Conservation (phyloP, 2,329 filamentous ascomycete genomes). For the Aspergillus sp. region DNA sequence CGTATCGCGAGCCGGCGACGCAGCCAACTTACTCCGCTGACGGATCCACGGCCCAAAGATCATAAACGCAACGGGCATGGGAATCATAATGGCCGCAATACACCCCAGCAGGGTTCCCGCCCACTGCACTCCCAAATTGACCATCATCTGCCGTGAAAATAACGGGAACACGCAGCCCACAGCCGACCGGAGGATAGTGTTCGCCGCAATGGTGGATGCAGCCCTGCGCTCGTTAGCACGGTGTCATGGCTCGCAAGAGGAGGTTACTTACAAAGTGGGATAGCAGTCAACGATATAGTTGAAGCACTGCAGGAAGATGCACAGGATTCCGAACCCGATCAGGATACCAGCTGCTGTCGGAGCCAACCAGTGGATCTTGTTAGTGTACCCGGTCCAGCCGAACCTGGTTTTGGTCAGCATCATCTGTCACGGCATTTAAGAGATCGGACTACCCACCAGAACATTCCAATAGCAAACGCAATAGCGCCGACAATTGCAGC, state of each 20-base stretch:
- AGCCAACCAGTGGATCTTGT: conserved; percentile 37
- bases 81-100: conserved; percentile 38
- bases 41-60: conserved; percentile 35
- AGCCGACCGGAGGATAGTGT: conserved; percentile 42
- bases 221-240: conserved; percentile 27
- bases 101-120: conserved; percentile 42
- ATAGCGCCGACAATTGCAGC: conserved; percentile 36
- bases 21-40: conserved; percentile 30
- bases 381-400: conserved; percentile 38
- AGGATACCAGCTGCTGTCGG: conserved; percentile 33
- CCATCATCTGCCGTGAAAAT: conserved; percentile 43
- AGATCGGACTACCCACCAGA: conserved; percentile 30
- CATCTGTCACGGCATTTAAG: too few species aligned
- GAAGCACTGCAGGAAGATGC: conserved; percentile 38
- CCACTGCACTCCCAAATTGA: conserved; percentile 43
- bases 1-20: conserved; percentile 12
- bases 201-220: conserved; percentile 43
- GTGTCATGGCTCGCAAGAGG: too few species aligned
- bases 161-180: conserved; percentile 43
- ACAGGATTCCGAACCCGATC: conserved; percentile 35
- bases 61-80: conserved; percentile 39
- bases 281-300: conserved; percentile 47
- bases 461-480: conserved; percentile 37
- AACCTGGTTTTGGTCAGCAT: conserved; percentile 20
- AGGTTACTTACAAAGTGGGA: conserved; percentile 38